Evolutionary conservation across 140 eudicot species (phyloP).

Genomic region (Cichorium intybus): DNA sequence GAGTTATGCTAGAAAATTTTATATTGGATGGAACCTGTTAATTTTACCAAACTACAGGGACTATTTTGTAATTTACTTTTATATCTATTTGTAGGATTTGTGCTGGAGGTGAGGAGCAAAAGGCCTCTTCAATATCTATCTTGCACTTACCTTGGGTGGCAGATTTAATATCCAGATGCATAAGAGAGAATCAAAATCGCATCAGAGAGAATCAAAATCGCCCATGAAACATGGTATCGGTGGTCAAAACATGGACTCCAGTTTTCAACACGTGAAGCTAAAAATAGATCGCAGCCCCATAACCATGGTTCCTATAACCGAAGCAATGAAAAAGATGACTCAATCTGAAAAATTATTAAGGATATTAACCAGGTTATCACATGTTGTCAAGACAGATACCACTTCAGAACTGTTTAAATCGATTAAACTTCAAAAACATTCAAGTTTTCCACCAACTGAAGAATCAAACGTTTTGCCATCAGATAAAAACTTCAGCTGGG

Average conservation of each 20-base stretch:
- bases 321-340: conserved; percentile 40
- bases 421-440: conserved; percentile 22
- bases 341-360: conserved; percentile 10
- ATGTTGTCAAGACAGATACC: too few species aligned
- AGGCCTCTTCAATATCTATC: too few species aligned
- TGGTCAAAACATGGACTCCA: conserved; percentile 45
- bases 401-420: conserved; percentile 35
- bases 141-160: too few species aligned
- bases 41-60: too few species aligned
- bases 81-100: too few species aligned
- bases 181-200: conserved; percentile 73
- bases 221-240: conserved; percentile 55
- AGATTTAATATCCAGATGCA: conserved; percentile 86
- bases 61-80: too few species aligned
- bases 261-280: conserved; percentile 40
- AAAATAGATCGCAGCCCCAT: conserved; percentile 52
- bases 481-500: conserved; percentile 89
- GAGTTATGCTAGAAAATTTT: too few species aligned
- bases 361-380: too few species aligned
- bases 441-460: conserved; percentile 62
- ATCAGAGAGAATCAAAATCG: conserved; percentile 73
- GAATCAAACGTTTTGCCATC: conserved; percentile 70
- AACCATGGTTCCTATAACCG: conserved; percentile 72
- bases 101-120: too few species aligned
- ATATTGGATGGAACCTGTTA: too few species aligned